Base-by-base conservation (phyloP, 768 basidiomycete genomes). In the Lentinula edodes region DNA sequence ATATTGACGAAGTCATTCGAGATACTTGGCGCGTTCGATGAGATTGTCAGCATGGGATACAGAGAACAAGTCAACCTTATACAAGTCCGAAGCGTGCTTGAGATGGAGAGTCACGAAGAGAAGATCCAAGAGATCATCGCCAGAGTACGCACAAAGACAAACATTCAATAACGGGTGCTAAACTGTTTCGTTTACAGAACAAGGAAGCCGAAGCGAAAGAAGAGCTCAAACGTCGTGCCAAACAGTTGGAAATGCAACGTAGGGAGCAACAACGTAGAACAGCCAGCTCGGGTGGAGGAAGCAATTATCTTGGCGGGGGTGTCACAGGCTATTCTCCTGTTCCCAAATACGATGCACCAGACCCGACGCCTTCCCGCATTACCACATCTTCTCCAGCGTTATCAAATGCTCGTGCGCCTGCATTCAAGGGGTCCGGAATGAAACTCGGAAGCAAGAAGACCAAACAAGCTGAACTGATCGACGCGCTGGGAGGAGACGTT, bases 201-300 rank as follows among this genome's bases (percentile, higher is more conserved):
- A 98, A 98, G 75, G 97, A 99, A 75, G 94, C 94, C 6, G 97
- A 99, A 69, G 97, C 96, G 2, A 99, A 99, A 72, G 97, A 99
- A 72, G 96, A 98, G 70, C 89, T 99, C 70, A 98, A 98, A 73
- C 87, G 97, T 43, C 89, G 96, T 35, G 95, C 97, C 0, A 97
- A 97, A 72, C 95, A 98, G 69, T 86, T 99, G 63, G 97, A 99
- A 74, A 91, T 97, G 87, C 97, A 98, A 70, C 87, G 96, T 45
- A 82, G 95, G 38, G 96, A 99, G 71, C 93, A 95, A 72, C 93
- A 96, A 66, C 81, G 86, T 62, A 88, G 93, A 20, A 76, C 88
- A 4, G 85, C 83, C 7, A 69, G 71, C 60, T 71, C 77, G 3
- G 74, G 79, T 34, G 81, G 80, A 13, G 76, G 82, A 15, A 78